Percentiles rank a stretch among this genome's conserved stretches.
Conservation (phyloP, 2,329 filamentous ascomycete species). For the Epichloe aotearoae region DNA sequence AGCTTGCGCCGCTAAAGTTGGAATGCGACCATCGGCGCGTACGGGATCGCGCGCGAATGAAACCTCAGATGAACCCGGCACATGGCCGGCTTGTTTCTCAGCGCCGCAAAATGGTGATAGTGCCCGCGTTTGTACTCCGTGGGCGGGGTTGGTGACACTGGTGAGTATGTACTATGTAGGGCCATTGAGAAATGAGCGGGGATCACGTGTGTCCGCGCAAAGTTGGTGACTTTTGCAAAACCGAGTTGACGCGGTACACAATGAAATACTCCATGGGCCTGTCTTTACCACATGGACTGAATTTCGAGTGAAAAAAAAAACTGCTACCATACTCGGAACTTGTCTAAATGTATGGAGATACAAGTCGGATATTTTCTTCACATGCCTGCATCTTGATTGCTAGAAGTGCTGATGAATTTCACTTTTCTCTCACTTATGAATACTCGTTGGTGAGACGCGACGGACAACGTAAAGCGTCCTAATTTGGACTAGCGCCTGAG, state of each 20-base stretch:
- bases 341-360: too few species aligned
- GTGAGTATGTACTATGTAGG: background rate
- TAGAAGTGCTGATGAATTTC: background rate
- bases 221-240: background rate
- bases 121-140: too few species aligned
- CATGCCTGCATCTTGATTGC: background rate
- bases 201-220: constrained; percentile 4
- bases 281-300: background rate
- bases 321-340: too few species aligned
- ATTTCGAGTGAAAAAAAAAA: background rate
- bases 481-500: background rate
- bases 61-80: too few species aligned
- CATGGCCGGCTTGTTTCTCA: too few species aligned
- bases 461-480: background rate
- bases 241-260: background rate
- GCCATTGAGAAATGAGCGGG: background rate
- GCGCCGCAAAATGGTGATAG: too few species aligned
- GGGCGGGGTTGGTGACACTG: too few species aligned
- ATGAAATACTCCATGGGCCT: background rate
- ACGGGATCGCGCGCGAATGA: background rate
- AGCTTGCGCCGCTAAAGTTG: background rate
- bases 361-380: background rate
- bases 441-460: constrained; percentile 4
- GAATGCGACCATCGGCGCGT: background rate
- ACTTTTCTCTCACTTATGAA: background rate